Evolutionary conservation across 176 grass and related monocot species (phyloP).

Genomic region (Oryza coarctata): DNA sequence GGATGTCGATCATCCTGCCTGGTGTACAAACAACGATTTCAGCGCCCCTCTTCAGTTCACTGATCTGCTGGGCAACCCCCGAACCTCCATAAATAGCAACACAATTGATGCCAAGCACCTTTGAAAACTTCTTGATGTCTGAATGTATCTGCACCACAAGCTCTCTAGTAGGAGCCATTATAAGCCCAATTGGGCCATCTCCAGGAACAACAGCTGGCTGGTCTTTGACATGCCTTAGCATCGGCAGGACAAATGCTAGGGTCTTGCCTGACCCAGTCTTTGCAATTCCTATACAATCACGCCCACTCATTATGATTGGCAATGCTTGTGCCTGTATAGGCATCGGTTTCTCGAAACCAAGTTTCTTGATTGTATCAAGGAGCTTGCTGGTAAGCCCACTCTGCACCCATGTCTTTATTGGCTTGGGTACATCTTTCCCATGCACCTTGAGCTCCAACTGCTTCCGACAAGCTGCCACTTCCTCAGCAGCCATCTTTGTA

Average conservation of each 20-base stretch:
- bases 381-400: conserved; percentile 89
- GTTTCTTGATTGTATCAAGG: conserved; percentile 95
- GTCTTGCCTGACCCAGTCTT: conserved; percentile 99
- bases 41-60: conserved; percentile 85
- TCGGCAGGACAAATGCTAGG: conserved; percentile 91
- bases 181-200: conserved; percentile 86
- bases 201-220: conserved; percentile 79
- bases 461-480: conserved; percentile 69
- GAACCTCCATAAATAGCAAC: conserved; percentile 91
- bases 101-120: conserved; percentile 87
- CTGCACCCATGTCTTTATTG: conserved; percentile 91
- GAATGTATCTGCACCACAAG: conserved; percentile 94
- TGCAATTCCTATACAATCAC: conserved; percentile 92
- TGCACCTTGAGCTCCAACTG: conserved; percentile 87
- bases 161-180: conserved; percentile 97
- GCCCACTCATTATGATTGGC: conserved; percentile 90
- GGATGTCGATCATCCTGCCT: conserved; percentile 94
- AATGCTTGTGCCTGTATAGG: conserved; percentile 84
- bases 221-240: conserved; percentile 97
- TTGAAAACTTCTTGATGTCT: conserved; percentile 89
- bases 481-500: conserved; percentile 69
- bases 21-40: conserved; percentile 98
- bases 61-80: conserved; percentile 95
- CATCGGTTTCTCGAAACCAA: conserved; percentile 93
- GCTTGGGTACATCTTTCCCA: conserved; percentile 91